Percentiles rank a stretch among this genome's conserved stretches.
Evolutionary conservation across 202 grass and related monocot genomes (phyloP).

Genomic region (Cymbopogon flexuosus): DNA sequence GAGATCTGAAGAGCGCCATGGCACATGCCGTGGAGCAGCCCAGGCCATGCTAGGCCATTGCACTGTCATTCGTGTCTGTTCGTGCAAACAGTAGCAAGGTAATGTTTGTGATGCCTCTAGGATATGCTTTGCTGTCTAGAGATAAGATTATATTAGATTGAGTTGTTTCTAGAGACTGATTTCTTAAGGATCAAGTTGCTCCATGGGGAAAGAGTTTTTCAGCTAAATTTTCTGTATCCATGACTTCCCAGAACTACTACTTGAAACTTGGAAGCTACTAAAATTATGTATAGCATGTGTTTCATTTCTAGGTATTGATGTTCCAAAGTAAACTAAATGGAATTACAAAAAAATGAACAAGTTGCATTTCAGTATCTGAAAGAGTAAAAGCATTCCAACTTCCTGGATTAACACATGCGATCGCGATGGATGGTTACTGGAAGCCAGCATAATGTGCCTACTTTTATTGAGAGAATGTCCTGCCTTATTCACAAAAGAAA

Average conservation of each 20-base stretch:
- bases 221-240: not conserved
- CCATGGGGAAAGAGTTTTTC: not conserved
- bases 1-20: not conserved
- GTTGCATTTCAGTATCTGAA: not conserved
- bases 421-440: not conserved
- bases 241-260: not conserved
- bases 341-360: slow-evolving; percentile 4
- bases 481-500: slow-evolving; percentile 22
- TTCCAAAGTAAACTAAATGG: not conserved
- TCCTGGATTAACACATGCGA: not conserved
- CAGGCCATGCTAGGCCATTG: not conserved
- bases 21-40: not conserved
- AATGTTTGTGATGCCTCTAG: not conserved
- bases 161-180: not conserved
- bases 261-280: not conserved
- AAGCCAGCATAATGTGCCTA: not conserved
- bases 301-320: not conserved
- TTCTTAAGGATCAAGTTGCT: not conserved
- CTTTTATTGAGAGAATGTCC: not conserved
- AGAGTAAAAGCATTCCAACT: slow-evolving; percentile 7
- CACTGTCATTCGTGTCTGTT: not conserved
- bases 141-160: not conserved
- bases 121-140: not conserved
- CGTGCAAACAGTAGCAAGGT: not conserved
- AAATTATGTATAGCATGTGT: not conserved